phyloP scores from a whole-genome alignment of 495 filamentous ascomycete species.

The Xylaria acuta region DNA sequence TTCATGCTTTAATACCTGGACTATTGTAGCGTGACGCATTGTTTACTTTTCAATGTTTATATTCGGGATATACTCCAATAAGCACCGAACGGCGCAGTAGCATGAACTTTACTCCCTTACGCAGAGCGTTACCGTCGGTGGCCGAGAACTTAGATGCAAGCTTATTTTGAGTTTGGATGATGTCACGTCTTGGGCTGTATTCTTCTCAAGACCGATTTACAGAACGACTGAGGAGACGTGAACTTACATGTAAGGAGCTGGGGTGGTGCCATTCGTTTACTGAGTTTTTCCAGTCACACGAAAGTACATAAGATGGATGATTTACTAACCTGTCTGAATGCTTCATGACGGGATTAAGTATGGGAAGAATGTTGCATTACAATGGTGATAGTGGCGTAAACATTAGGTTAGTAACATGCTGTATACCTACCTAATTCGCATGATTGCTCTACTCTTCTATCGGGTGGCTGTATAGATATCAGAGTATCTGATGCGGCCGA shows the following conservation, averaged over 20 bases:
- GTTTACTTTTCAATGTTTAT: not conserved
- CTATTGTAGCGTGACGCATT: not conserved
- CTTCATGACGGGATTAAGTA: not conserved
- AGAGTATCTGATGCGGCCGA: not conserved
- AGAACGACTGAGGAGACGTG: not conserved
- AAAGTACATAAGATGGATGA: not conserved
- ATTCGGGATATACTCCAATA: not conserved
- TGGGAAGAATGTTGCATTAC: not conserved
- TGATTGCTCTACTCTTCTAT: not conserved
- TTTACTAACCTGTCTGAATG: not conserved
- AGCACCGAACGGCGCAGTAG: not conserved
- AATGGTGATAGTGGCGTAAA: not conserved
- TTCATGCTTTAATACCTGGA: not conserved
- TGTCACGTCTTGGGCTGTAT: not conserved
- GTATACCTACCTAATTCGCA: not conserved
- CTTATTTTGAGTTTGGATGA: not conserved
- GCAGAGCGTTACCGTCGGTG: not conserved
- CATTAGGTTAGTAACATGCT: no score
- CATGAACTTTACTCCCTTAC: not conserved
- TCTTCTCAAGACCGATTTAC: not conserved
- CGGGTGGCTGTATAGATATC: not conserved
- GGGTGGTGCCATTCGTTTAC: not conserved
- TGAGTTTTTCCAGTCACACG: not conserved
- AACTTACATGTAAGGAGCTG: not conserved
- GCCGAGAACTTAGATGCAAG: not conserved